Evolutionary conservation across 805 yeast genomes (phyloP), one percentile per base, ranked within the genome.

Genomic region (Metschnikowia colocasiae): DNA sequence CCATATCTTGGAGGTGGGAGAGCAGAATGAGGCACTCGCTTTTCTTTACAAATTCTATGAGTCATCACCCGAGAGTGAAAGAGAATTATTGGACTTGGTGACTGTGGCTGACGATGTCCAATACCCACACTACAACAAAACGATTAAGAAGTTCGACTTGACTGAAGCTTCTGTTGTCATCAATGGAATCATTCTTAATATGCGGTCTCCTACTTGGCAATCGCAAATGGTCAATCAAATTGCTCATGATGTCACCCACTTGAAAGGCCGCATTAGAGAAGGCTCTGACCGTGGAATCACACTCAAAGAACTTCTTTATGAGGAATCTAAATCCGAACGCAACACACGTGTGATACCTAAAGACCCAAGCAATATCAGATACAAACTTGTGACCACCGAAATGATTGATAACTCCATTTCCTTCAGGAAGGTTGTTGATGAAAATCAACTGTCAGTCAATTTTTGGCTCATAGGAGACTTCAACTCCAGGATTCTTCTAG

Each of bases 101-200:
- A 26, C 48, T 5, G 29, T 59, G 9, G 55, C 63, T 0, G 50
- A 41, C 3, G 59, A 56, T 6, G 59, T 54, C 22, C 46, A 54
- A 26, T 52, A 54, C 15, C 50, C 46, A 6, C 47, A 58, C 3
- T 63, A 61, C 46, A 38, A 54, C 48, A 52, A 49, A 9, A 57
- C 67, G 6, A 59, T 67, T 10, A 43, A 53, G 10, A 57, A 49
- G 32, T 67, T 60, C 42, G 72, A 76, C 5, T 63, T 83, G 23
- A 56, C 57, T 0, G 59, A 62, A 1, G 82, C 92, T 0, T 62
- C 77, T 0, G 67, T 88, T 3, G 74, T 89, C 42, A 79, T 81
- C 25, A 86, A 92, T 62, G 98, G 98, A 37, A 82, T 83, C 6
- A 74, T 86, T 15, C 66, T 71, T 49, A 75, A 74, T 3, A 71